phyloP scores from a whole-genome alignment of 78 protist species.

The Creolimax fragrantissima region DNA sequence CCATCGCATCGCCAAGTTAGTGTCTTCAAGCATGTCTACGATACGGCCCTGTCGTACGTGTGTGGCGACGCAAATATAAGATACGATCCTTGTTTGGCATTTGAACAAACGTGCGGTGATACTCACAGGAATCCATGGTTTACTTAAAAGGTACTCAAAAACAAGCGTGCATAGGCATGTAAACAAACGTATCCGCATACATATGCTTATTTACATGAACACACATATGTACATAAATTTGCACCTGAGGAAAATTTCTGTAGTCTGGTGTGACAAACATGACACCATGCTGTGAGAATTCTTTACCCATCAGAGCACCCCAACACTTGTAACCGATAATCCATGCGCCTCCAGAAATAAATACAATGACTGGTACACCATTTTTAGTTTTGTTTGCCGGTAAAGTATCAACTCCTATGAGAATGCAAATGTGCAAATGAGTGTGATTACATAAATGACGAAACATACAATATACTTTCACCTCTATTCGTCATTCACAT shows the following conservation, averaged over 20 bases:
- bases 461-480: too few relatives aligned
- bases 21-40: conserved; percentile 36
- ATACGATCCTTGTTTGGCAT: too few relatives aligned
- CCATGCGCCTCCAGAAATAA: conserved; percentile 62
- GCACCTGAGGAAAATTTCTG: conserved; percentile 57
- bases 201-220: too few relatives aligned
- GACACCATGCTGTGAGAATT: conserved; percentile 8
- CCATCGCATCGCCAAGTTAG: conserved; percentile 37
- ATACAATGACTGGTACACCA: conserved; percentile 34
- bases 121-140: too few relatives aligned
- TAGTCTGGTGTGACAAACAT: conserved; percentile 36
- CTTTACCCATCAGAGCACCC: conserved; percentile 33
- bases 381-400: not conserved
- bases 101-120: too few relatives aligned
- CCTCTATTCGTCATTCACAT: too few relatives aligned
- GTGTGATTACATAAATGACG: too few relatives aligned
- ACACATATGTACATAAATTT: not conserved
- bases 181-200: too few relatives aligned
- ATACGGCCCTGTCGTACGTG: not conserved
- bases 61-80: too few relatives aligned
- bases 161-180: too few relatives aligned
- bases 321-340: conserved; percentile 55
- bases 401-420: not conserved
- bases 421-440: too few relatives aligned
- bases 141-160: too few relatives aligned